Conservation (phyloP, 495 filamentous ascomycete species). For the Aspergillus ellipticus region DNA sequence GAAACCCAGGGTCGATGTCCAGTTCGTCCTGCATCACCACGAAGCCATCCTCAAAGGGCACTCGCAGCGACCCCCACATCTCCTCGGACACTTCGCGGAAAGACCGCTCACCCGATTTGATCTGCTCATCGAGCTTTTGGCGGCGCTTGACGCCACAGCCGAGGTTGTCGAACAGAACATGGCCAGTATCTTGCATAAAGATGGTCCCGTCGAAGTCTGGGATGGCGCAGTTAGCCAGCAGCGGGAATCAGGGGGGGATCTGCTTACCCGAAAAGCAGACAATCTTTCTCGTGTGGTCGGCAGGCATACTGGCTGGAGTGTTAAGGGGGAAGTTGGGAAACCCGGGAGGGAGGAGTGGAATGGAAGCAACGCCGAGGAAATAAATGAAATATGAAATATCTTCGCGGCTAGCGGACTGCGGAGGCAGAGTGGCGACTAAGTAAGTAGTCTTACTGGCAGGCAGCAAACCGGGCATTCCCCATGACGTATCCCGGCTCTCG, state of each 20-base stretch:
- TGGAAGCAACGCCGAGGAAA: no score
- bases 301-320: conserved; percentile 1
- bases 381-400: neutral
- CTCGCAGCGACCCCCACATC: conserved; percentile 68
- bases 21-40: conserved; percentile 61
- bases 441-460: no score
- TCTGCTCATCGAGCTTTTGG: conserved; percentile 60
- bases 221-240: no score
- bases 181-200: conserved; percentile 75
- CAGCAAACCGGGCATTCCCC: neutral
- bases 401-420: neutral
- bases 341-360: no score
- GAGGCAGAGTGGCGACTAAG: no score
- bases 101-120: conserved; percentile 62
- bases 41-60: conserved; percentile 74
- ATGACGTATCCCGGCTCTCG: neutral
- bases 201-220: conserved; percentile 75
- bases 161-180: conserved; percentile 66
- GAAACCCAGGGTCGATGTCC: conserved; percentile 64
- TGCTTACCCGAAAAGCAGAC: conserved; percentile 19
- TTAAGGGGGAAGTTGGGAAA: neutral
- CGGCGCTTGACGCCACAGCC: conserved; percentile 59
- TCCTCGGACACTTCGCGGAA: conserved; percentile 75
- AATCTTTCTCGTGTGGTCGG: conserved; percentile 13
- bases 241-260: no score